phyloP scores from a whole-genome alignment of 768 basidiomycete genomes.

The Podaxis sp. region DNA sequence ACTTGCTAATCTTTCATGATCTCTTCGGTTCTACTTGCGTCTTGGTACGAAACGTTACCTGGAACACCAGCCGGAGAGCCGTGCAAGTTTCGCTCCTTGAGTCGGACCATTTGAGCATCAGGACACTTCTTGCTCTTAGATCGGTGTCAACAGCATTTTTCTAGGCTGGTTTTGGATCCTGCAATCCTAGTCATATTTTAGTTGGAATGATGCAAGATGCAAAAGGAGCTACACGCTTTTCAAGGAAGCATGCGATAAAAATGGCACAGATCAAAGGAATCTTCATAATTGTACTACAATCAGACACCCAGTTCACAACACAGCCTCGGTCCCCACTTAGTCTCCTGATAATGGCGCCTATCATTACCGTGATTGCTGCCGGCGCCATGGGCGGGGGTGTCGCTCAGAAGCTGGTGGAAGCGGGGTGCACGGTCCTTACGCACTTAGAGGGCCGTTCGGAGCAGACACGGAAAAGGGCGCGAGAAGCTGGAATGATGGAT shows the following conservation, averaged over 20 bases:
- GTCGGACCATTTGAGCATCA: background rate
- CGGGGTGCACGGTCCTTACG: constrained; percentile 55
- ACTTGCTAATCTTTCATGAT: background rate
- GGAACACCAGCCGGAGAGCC: background rate
- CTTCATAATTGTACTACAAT: background rate
- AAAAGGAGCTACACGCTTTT: background rate
- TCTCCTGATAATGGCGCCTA: constrained; percentile 11
- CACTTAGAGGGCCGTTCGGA: constrained; percentile 53
- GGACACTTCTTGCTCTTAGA: background rate
- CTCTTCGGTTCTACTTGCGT: background rate
- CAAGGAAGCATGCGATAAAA: background rate
- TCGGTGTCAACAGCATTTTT: background rate
- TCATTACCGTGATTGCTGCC: constrained; percentile 49
- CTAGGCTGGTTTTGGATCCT: background rate
- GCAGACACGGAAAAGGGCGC: constrained; percentile 45
- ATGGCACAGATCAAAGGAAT: background rate
- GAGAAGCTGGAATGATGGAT: constrained; percentile 47
- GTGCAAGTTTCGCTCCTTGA: background rate
- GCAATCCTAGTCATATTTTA: background rate
- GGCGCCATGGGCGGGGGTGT: constrained; percentile 63
- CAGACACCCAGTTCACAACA: background rate
- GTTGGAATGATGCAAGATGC: background rate
- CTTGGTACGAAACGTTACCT: background rate
- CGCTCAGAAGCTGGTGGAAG: constrained; percentile 40
- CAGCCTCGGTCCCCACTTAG: background rate